Evolutionary conservation across 176 grass and related monocot genomes (phyloP).

Genomic region (Elaeis guineensis): DNA sequence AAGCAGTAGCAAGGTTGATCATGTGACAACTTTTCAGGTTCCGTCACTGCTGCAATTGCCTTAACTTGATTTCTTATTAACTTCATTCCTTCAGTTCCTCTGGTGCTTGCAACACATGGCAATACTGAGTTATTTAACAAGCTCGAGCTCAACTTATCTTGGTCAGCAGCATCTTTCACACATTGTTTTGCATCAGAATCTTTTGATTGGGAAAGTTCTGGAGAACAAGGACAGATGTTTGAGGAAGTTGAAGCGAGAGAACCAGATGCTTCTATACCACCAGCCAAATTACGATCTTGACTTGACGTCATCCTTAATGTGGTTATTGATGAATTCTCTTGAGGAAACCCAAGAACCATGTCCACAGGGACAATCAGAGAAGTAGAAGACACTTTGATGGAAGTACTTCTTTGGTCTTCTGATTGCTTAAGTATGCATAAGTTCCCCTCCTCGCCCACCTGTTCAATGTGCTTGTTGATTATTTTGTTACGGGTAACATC

Average conservation of each 20-base stretch:
- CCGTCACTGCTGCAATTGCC: constrained; percentile 4
- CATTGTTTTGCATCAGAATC: constrained; percentile 28
- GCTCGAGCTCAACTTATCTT: background rate
- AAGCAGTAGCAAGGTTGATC: constrained; percentile 53
- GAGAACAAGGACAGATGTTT: constrained; percentile 16
- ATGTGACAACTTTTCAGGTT: constrained; percentile 26
- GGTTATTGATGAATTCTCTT: constrained; percentile 4
- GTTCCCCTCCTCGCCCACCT: background rate
- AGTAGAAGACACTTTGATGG: constrained; percentile 32
- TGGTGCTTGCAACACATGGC: constrained; percentile 22
- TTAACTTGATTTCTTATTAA: constrained; percentile 22
- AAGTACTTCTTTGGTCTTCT: constrained; percentile 25
- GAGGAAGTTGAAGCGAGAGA: background rate
- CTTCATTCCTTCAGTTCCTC: constrained; percentile 26
- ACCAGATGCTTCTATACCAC: background rate
- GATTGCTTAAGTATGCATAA: too few relatives aligned
- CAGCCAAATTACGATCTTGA: constrained; percentile 29
- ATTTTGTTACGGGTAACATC: constrained; percentile 15
- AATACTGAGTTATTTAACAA: constrained; percentile 1
- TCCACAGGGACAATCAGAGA: constrained; percentile 35
- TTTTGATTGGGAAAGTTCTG: constrained; percentile 17
- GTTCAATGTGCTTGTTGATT: constrained; percentile 15
- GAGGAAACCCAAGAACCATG: background rate
- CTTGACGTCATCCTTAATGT: constrained; percentile 49
- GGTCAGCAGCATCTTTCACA: background rate